Conservation (phyloP, 2,329 filamentous ascomycete species). For the Alternaria gaisen region DNA sequence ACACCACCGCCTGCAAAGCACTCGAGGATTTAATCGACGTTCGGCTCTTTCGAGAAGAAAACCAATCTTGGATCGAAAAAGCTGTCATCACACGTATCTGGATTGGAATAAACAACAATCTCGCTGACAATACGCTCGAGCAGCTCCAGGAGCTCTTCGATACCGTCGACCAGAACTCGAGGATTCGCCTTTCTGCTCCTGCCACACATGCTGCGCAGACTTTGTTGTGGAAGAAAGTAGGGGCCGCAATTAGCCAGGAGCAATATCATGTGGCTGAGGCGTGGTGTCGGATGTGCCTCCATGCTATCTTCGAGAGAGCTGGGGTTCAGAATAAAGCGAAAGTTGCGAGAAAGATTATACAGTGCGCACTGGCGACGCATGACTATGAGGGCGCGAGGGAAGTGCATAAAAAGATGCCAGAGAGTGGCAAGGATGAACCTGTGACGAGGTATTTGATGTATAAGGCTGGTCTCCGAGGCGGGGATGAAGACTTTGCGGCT, state of each 20-base stretch:
- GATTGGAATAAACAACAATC: conserved; percentile 65
- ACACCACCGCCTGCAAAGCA: conserved; percentile 53
- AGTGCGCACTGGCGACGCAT: conserved; percentile 70
- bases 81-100: conserved; percentile 73
- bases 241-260: conserved; percentile 63
- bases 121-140: conserved; percentile 45
- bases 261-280: conserved; percentile 65
- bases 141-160: conserved; percentile 57
- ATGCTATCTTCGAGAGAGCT: conserved; percentile 71
- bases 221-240: conserved; percentile 82
- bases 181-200: conserved; percentile 63
- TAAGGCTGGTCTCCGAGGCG: conserved; percentile 70
- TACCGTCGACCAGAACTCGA: conserved; percentile 57
- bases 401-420: conserved; percentile 67
- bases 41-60: conserved; percentile 62
- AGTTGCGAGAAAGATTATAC: conserved; percentile 74
- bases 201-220: conserved; percentile 74
- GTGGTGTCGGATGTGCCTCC: conserved; percentile 77
- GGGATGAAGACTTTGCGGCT: conserved; percentile 66
- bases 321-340: conserved; percentile 73
- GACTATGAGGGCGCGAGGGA: conserved; percentile 64
- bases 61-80: conserved; percentile 72
- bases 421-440: conserved; percentile 65
- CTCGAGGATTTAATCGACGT: conserved; percentile 71
- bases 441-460: conserved; percentile 79